Conservation (phyloP, 176 grass and related monocot species). For the Zizania latifolia region DNA sequence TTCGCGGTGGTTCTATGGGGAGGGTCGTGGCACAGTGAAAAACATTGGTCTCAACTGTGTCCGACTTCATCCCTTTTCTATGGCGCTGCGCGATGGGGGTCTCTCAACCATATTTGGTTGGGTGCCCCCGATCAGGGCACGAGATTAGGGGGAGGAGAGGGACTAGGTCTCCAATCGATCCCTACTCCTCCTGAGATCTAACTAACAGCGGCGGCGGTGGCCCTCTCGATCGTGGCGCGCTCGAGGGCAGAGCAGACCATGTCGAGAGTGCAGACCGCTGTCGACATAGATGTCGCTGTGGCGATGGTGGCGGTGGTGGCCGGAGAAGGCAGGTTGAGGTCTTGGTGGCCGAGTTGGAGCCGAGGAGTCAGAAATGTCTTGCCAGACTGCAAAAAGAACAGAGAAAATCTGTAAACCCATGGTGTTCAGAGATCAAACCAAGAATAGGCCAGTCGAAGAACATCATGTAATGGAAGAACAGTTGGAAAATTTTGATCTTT, state of each 20-base stretch:
- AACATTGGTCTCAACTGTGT: too few species aligned
- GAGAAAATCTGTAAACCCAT: background rate
- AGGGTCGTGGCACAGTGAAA: too few species aligned
- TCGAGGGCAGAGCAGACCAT: conserved; percentile 51
- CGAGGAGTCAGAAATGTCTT: conserved; percentile 46
- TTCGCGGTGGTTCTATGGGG: too few species aligned
- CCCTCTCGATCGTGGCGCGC: conserved; percentile 11
- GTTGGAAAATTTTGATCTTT: too few species aligned
- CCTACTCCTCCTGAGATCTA: too few species aligned
- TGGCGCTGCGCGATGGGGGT: too few species aligned
- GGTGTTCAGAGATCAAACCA: background rate
- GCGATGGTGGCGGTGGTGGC: background rate
- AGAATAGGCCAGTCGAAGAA: background rate
- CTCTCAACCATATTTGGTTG: too few species aligned
- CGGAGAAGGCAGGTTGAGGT: conserved; percentile 44
- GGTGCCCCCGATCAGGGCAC: too few species aligned
- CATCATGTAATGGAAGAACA: background rate
- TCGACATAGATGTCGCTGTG: background rate
- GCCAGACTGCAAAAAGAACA: conserved; percentile 28
- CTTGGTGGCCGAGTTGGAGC: background rate
- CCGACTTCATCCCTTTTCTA: too few species aligned
- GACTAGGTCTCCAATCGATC: too few species aligned
- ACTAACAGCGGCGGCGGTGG: background rate
- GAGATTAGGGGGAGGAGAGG: too few species aligned
- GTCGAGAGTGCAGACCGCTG: conserved; percentile 48